A percentile compares a stretch with the other conserved stretches of the same genome.
phyloP scores from a whole-genome alignment of 2,329 filamentous ascomycete genomes.

The Arachnomyces sp. region DNA sequence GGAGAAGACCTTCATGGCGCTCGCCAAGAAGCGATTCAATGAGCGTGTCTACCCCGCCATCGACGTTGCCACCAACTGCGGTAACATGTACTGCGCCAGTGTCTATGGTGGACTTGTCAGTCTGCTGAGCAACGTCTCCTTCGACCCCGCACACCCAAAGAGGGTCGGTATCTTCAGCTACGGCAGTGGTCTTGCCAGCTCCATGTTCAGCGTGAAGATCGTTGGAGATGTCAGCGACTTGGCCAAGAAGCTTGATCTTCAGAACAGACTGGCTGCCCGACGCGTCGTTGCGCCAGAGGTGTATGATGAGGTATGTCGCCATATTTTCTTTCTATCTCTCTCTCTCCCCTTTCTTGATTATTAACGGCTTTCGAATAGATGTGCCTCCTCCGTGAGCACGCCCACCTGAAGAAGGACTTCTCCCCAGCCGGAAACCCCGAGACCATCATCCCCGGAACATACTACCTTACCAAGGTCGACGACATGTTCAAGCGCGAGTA shows the following conservation, averaged over 20 bases:
- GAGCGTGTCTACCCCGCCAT: constrained; percentile 67
- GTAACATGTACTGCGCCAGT: constrained; percentile 56
- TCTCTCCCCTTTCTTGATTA: constrained; percentile 5
- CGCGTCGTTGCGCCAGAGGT: constrained; percentile 59
- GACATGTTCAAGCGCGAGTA: constrained; percentile 82
- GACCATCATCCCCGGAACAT: constrained; percentile 58
- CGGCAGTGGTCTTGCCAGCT: constrained; percentile 67
- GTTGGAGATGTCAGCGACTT: constrained; percentile 62
- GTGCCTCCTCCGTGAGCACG: constrained; percentile 73
- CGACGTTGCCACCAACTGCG: constrained; percentile 67
- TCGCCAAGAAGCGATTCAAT: constrained; percentile 76
- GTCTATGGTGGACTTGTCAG: constrained; percentile 50
- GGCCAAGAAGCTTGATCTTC: constrained; percentile 59
- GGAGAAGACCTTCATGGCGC: constrained; percentile 77
- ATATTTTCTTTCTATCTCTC: constrained; percentile 11
- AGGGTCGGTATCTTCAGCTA: constrained; percentile 70
- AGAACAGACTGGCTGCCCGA: constrained; percentile 58
- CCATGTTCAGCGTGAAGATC: constrained; percentile 59
- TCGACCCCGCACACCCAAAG: constrained; percentile 60
- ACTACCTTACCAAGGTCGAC: constrained; percentile 73
- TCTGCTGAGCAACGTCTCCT: constrained; percentile 56
- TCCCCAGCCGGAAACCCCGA: constrained; percentile 60
- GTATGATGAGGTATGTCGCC: constrained; percentile 59
- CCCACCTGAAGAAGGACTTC: constrained; percentile 73
- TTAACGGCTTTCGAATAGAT: constrained; percentile 45